These are phyloP conservation scores for Trifolium fragiferum DNA, from an alignment of 306 rosid genomes.

Conservation along the genomic window DNA sequence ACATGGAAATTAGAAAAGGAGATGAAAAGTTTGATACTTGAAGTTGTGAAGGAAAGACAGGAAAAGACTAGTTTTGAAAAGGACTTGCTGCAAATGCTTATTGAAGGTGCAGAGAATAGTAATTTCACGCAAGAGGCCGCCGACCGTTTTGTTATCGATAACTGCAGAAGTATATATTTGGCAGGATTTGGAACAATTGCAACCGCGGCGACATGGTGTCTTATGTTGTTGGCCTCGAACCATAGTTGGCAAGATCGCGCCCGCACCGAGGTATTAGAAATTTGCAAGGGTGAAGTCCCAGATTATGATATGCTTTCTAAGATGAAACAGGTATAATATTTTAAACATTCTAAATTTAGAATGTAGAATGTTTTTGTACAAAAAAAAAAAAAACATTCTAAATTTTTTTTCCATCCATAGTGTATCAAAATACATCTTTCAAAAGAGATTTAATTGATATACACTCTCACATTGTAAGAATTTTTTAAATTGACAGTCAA, in stretches of 20 bases:
- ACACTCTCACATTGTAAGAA: too few species aligned
- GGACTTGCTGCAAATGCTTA: slow-evolving; percentile 49
- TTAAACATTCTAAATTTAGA: too few species aligned
- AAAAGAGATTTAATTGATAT: too few species aligned
- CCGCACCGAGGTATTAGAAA: slow-evolving; percentile 46
- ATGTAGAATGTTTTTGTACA: too few species aligned
- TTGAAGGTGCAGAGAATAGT: slow-evolving; percentile 47
- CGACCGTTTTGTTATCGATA: slow-evolving; percentile 13
- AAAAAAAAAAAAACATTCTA: too few species aligned
- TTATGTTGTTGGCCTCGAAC: slow-evolving; percentile 55
- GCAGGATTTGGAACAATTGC: slow-evolving; percentile 44
- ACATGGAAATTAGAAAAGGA: slow-evolving; percentile 43
- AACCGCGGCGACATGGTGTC: slow-evolving; percentile 50
- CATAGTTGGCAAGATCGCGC: slow-evolving; percentile 57
- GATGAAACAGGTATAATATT: slow-evolving; percentile 62
- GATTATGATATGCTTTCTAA: slow-evolving; percentile 47
- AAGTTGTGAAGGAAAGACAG: slow-evolving; percentile 44
- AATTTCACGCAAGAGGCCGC: slow-evolving; percentile 29
- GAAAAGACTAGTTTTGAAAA: slow-evolving; percentile 15
- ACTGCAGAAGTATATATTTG: slow-evolving; percentile 30
- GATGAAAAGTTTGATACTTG: slow-evolving; percentile 44
- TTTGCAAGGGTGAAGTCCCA: slow-evolving; percentile 40
- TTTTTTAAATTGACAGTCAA: too few species aligned
- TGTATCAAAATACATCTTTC: too few species aligned
- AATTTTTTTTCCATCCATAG: too few species aligned